Evolutionary conservation across 179 eudicot genomes (phyloP), one percentile per base, ranked within the genome.

Genomic region (Nepenthes alata): DNA sequence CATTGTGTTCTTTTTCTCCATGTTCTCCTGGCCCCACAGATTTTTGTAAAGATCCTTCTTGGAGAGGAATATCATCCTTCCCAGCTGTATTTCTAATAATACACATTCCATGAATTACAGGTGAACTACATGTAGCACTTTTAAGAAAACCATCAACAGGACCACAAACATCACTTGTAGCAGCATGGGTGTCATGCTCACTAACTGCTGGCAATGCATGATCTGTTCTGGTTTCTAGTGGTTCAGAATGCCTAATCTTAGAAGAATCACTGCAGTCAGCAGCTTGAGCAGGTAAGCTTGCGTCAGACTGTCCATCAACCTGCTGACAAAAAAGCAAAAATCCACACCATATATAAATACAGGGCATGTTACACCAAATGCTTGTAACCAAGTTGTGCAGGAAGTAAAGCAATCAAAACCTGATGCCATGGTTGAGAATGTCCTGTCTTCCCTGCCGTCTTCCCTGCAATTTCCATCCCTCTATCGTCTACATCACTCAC

Each of bases 371-470:
- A n/a, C 16, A 53, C 6, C 45, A 41, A 41, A 41, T 4, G 45
- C 45, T n/a, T 37, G 6, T 7, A 16, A 45, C n/a, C 53, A 61
- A 47, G 41, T 36, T 41, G 44, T 36, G 52, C 50, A 34, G 25
- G 16, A 67, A 37, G 13, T 37, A 13, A 7, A 65, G 51, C 15
- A 66, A 60, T 7, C 4, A 54, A 62, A 71, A 86, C 96, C 96
- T 89, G 74, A 45, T 60, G 72, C 47, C 69, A 60, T 53, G 55
- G 60, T 47, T 74, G 77, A 59, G 67, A 56, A 35, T 62, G 44
- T 74, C 57, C 80, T 57, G 57, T 71, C 66, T 62, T 75, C 54
- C 62, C 72, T 15, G 66, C 49, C 62, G 67, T 76, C 64, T 63
- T 78, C 56, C 60, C 64, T 25, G 58, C 50, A 53, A 60, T 45